phyloP scores from a whole-genome alignment of 306 rosid genomes.

The Begonia loranthoides region DNA sequence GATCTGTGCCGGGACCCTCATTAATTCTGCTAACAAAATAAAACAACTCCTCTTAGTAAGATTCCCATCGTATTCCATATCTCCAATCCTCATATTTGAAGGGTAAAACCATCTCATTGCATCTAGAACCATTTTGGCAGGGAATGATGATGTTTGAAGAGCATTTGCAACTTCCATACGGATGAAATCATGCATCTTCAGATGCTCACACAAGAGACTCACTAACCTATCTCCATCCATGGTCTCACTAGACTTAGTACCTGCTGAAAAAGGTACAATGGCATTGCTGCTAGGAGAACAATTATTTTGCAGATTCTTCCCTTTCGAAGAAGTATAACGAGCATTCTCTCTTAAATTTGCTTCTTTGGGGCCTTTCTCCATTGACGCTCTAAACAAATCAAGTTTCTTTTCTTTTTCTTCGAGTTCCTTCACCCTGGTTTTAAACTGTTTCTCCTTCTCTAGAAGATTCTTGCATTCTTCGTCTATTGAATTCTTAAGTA shows the following conservation, averaged over 20 bases:
- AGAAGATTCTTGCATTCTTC: slow-evolving; percentile 13
- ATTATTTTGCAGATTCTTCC: slow-evolving; percentile 10
- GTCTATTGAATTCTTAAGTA: slow-evolving; percentile 6
- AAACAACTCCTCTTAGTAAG: slow-evolving; percentile 24
- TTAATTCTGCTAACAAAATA: slow-evolving; percentile 25
- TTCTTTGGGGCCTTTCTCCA: slow-evolving; percentile 2
- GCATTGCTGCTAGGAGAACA: slow-evolving; percentile 1
- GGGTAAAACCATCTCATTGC: slow-evolving; percentile 30
- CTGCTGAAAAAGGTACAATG: slow-evolving; percentile 1
- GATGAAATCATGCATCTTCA: slow-evolving; percentile 17
- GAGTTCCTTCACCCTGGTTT: slow-evolving; percentile 13
- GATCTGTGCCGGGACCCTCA: slow-evolving; percentile 22
- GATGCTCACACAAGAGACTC: slow-evolving; percentile 16
- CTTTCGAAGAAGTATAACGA: slow-evolving; percentile 7
- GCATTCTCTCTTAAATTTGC: slow-evolving; percentile 9
- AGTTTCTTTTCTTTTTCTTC: slow-evolving; percentile 12
- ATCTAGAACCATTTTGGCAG: slow-evolving; percentile 32
- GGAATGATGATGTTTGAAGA: slow-evolving; percentile 21
- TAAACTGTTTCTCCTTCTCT: slow-evolving; percentile 15
- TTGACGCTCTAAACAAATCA: slow-evolving; percentile 5
- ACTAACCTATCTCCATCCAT: slow-evolving; percentile 18
- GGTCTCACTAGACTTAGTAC: neutral
- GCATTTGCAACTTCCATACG: slow-evolving; percentile 8
- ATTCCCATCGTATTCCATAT: slow-evolving; percentile 13
- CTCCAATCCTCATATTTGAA: slow-evolving; percentile 6